phyloP scores from a whole-genome alignment of 306 rosid species.

The Delonix regia region DNA sequence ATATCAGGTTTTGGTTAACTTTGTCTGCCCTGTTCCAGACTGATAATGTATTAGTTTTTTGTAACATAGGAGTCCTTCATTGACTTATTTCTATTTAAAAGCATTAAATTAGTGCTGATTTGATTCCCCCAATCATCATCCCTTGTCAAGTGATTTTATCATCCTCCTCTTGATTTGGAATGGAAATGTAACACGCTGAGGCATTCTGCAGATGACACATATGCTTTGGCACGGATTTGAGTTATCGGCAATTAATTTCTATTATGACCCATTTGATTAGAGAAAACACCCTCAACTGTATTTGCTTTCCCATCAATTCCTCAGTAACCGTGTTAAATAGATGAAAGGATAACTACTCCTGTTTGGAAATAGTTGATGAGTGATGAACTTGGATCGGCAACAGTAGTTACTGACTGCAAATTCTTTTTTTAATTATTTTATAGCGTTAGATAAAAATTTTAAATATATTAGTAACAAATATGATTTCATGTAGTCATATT shows the following conservation, averaged over 20 bases:
- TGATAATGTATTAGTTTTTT: slow-evolving; percentile 27
- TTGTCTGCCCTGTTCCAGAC: too few species aligned
- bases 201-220: slow-evolving; percentile 33
- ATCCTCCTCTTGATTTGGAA: slow-evolving; percentile 47
- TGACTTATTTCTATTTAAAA: slow-evolving; percentile 23
- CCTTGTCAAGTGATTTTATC: slow-evolving; percentile 26
- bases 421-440: too few species aligned
- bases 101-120: slow-evolving; percentile 34
- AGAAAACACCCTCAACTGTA: slow-evolving; percentile 27
- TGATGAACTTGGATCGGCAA: too few species aligned
- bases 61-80: slow-evolving; percentile 38
- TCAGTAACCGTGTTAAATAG: slow-evolving; percentile 21
- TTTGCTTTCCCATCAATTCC: slow-evolving; percentile 34
- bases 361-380: background rate
- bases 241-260: slow-evolving; percentile 29
- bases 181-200: slow-evolving; percentile 34
- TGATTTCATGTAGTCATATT: too few species aligned
- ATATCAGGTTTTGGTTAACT: too few species aligned
- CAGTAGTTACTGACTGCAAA: too few species aligned
- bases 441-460: too few species aligned
- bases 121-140: slow-evolving; percentile 44
- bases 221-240: background rate
- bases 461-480: too few species aligned
- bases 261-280: too few species aligned
- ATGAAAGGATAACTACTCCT: slow-evolving; percentile 29